phyloP scores from a whole-genome alignment of 768 basidiomycete species.

The Boletus huronensis region DNA sequence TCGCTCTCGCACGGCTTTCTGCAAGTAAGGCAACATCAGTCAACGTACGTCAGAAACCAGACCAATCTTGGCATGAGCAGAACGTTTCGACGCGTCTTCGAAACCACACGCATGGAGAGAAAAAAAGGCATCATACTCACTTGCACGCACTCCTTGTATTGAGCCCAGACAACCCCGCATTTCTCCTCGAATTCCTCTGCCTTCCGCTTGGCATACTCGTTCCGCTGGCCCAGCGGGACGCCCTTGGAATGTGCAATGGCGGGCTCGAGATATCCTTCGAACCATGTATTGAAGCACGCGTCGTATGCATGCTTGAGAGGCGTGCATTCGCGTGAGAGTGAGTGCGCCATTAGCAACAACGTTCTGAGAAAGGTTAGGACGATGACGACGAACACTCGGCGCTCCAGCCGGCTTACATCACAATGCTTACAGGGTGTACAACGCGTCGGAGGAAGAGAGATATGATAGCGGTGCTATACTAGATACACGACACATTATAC shows the following conservation, averaged over 20 bases:
- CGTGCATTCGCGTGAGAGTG: slow-evolving; percentile 82
- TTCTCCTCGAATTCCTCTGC: slow-evolving; percentile 84
- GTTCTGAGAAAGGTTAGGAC: not conserved
- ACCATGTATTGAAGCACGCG: slow-evolving; percentile 96
- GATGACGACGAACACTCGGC: not conserved
- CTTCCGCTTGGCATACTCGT: slow-evolving; percentile 67
- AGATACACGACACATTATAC: slow-evolving; percentile 7
- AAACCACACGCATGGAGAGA: not conserved
- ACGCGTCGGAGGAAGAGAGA: not conserved
- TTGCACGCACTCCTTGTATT: slow-evolving; percentile 79
- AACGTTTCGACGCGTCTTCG: not conserved
- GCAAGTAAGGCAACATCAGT: not conserved
- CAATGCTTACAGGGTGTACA: not conserved
- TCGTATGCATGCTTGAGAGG: slow-evolving; percentile 88
- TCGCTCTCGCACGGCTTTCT: slow-evolving; percentile 80
- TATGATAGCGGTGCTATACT: slow-evolving; percentile 8
- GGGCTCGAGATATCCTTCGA: slow-evolving; percentile 93
- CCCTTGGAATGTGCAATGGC: slow-evolving; percentile 46
- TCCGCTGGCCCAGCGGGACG: slow-evolving; percentile 42
- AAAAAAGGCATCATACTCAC: slow-evolving; percentile 41
- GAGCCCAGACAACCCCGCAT: slow-evolving; percentile 80
- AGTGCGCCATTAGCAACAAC: slow-evolving; percentile 63
- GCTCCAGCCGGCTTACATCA: slow-evolving; percentile 18
- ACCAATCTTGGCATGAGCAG: not conserved
- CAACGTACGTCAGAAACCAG: not conserved